Evolutionary conservation across 129 eudicot species (phyloP).

Genomic region (Flaveria linearis): DNA sequence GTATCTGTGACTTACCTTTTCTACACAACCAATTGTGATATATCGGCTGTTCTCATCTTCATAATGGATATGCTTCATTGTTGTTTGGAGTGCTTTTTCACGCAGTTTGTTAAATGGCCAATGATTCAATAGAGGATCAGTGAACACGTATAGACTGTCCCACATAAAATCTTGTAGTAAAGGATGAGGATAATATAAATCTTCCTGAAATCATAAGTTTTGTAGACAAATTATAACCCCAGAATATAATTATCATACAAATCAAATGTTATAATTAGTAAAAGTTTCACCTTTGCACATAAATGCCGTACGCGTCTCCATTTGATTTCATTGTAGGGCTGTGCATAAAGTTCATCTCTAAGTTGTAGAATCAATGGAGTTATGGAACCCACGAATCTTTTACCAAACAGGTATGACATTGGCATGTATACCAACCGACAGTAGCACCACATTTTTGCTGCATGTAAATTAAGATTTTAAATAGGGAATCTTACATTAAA

Average conservation of each 20-base stretch:
- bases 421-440: slow-evolving; percentile 54
- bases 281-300: slow-evolving; percentile 54
- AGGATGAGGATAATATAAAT: slow-evolving; percentile 39
- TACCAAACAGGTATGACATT: slow-evolving; percentile 52
- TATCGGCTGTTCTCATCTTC: slow-evolving; percentile 82
- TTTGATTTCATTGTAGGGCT: slow-evolving; percentile 58
- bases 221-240: not conserved
- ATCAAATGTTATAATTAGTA: not conserved
- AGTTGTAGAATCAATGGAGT: slow-evolving; percentile 48
- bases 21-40: slow-evolving; percentile 75
- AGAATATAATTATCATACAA: not conserved
- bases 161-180: slow-evolving; percentile 42
- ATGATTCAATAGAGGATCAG: slow-evolving; percentile 35
- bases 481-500: not conserved
- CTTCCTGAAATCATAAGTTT: slow-evolving; percentile 33
- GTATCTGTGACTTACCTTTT: slow-evolving; percentile 44
- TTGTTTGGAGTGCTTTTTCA: slow-evolving; percentile 38
- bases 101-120: slow-evolving; percentile 44
- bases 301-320: slow-evolving; percentile 60
- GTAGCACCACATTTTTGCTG: slow-evolving; percentile 50
- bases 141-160: slow-evolving; percentile 38
- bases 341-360: slow-evolving; percentile 62
- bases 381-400: slow-evolving; percentile 41
- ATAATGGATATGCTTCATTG: slow-evolving; percentile 47
- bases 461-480: not conserved